These are phyloP conservation scores for Dictyophora rubrovolvata DNA, from an alignment of 768 basidiomycete genomes.

Conservation along the genomic window DNA sequence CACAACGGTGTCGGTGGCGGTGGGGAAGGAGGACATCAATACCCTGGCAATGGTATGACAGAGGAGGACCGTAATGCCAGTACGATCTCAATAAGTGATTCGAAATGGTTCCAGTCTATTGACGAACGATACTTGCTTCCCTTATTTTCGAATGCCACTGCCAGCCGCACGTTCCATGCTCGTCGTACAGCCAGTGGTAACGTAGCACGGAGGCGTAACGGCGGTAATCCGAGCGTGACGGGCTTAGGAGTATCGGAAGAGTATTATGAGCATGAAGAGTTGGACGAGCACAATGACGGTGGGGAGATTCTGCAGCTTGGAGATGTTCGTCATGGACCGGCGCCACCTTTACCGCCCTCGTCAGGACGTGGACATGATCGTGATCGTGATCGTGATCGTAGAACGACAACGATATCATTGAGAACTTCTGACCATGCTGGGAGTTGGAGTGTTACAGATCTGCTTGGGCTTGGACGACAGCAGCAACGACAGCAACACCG, in stretches of 20 bases:
- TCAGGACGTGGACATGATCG: no score
- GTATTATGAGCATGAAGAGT: neutral
- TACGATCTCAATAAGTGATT: neutral
- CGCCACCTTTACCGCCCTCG: no score
- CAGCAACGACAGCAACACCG: neutral
- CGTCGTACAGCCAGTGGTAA: conserved; percentile 23
- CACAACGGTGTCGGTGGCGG: conserved; percentile 1
- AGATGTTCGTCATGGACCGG: neutral
- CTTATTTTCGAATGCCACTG: conserved; percentile 86
- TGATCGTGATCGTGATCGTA: no score
- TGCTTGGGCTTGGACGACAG: neutral
- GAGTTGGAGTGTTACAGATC: neutral
- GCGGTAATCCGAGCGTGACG: neutral
- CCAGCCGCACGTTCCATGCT: conserved; percentile 78
- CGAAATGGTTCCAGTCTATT: conserved; percentile 88
- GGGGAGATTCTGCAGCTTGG: neutral
- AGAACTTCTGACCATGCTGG: neutral
- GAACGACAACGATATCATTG: no score
- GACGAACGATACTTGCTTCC: conserved; percentile 93
- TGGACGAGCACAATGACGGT: neutral
- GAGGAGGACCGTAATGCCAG: conserved; percentile 45
- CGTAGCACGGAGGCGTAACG: neutral
- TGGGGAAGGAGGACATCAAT: neutral
- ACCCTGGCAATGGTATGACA: conserved; percentile 17
- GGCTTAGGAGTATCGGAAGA: neutral